These are phyloP conservation scores for Tetrapisispora nanseiensis DNA, from an alignment of 805 yeast species.

Conservation along the genomic window DNA sequence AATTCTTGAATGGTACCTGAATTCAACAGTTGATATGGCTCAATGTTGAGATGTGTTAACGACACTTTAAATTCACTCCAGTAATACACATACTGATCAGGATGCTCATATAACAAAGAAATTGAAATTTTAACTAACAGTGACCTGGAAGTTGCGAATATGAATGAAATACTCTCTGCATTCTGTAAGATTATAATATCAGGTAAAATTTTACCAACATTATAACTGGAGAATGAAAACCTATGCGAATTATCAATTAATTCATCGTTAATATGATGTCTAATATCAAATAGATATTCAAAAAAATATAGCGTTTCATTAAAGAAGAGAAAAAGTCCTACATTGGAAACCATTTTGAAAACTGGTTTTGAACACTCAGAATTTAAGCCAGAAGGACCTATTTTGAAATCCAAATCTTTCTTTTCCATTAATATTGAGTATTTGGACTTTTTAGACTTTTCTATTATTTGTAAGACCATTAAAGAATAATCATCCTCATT, in stretches of 20 bases:
- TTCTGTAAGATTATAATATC: constrained; percentile 1
- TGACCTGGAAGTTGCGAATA: constrained; percentile 2
- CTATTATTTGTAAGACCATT: constrained; percentile 1
- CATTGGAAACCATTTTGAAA: constrained; percentile 11
- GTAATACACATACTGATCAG: constrained; percentile 5
- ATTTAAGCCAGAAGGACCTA: no score
- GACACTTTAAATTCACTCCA: constrained; percentile 4
- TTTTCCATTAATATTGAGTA: not conserved
- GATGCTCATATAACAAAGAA: constrained; percentile 6
- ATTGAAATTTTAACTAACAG: constrained; percentile 4
- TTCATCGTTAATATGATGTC: constrained; percentile 10
- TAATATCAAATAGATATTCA: constrained; percentile 12
- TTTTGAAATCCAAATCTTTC: not conserved
- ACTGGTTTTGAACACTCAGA: not conserved
- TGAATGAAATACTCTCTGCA: constrained; percentile 6
- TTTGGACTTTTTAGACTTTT: not conserved
- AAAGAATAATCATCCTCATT: not conserved
- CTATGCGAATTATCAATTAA: constrained; percentile 3
- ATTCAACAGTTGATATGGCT: not conserved
- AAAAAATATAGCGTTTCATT: constrained; percentile 8
- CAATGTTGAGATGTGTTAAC: not conserved
- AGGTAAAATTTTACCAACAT: not conserved
- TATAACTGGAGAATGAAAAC: not conserved
- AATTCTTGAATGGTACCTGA: no score
- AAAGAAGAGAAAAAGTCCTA: constrained; percentile 17